Percentiles rank a stretch among this genome's conserved stretches.
Conservation (phyloP, 78 protist genomes). For the Carpediemonas membranifera region DNA sequence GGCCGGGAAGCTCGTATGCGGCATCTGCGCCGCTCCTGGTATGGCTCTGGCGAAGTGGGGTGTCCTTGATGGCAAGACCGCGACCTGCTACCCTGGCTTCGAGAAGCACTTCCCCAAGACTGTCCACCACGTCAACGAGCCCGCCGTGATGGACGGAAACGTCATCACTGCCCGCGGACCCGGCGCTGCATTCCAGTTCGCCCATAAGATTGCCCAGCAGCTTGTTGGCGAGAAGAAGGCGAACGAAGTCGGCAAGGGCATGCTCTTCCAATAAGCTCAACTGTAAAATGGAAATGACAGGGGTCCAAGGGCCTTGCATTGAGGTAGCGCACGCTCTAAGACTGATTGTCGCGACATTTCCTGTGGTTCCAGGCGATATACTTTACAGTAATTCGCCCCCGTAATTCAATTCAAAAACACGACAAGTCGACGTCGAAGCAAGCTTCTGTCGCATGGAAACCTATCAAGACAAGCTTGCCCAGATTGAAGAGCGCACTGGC, state of each 20-base stretch:
- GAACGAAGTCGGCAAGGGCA: neutral
- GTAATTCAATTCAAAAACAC: too few species aligned
- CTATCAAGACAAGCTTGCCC: too few species aligned
- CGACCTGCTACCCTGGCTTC: slow-evolving; percentile 7
- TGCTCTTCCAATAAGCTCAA: neutral
- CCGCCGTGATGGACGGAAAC: neutral
- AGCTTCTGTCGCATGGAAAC: too few species aligned
- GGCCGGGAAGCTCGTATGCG: neutral
- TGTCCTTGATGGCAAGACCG: neutral
- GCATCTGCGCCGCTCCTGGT: slow-evolving; percentile 13
- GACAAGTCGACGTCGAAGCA: too few species aligned
- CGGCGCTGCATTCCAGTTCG: neutral
- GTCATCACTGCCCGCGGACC: neutral
- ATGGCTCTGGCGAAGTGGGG: slow-evolving; percentile 6
- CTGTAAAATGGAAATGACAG: too few species aligned
- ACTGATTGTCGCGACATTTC: too few species aligned
- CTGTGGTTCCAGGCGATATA: too few species aligned
- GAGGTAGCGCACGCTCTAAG: too few species aligned
- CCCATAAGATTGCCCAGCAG: neutral
- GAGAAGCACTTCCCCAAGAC: neutral
- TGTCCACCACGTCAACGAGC: neutral
- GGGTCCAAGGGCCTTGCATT: too few species aligned
- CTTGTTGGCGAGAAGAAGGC: neutral
- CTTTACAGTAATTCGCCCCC: too few species aligned
- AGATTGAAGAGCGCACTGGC: neutral